Evolutionary conservation across 345 rosid species (phyloP), one percentile per base, ranked within the genome.

Genomic region (Raphanus sativus): DNA sequence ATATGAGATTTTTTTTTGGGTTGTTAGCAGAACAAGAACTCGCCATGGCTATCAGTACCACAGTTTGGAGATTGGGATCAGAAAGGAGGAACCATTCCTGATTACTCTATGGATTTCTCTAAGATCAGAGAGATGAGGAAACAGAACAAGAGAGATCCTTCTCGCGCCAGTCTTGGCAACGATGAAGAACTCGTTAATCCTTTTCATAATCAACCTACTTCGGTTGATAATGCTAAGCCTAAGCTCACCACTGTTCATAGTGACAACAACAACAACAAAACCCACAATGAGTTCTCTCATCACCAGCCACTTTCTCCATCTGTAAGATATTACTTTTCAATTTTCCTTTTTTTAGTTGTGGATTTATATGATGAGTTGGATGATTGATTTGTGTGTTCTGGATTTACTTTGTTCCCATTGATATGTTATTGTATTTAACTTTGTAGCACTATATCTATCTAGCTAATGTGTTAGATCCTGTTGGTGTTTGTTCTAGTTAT

Each of bases 61-160:
- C 96, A 90, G 65, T 94, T 94, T 82, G 99, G 98, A 56, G 98
- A 92, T 71, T 94, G 98, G 98, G 98, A 94, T 62, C 91, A 89
- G 81, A 90, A 90, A 86, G 99, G 98, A 50, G 83, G 76, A 66
- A 1, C 42, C 1, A 34, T 94, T 75, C 98, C 98, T 1, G 98
- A 94, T 79, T 92, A 94, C 84, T 94, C 98, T 0, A 40, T 94
- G 62, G 97, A 94, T 80, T 92, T 92, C 88, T 72, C 97, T 8
- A 94, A 94, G 82, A 89, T 92, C 69, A 87, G 98, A 83, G 98
- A 94, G 74, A 95, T 83, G 85, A 89, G 99, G 87, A 92, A 92
- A 84, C 97, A 86, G 70, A 90, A 92, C 87, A 95, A 92, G 86
- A 90, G 88, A 81, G 96, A 94, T 64, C 78, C 76, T 38, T 94